These are phyloP conservation scores for Podospora australis DNA, from an alignment of 495 filamentous ascomycete genomes.

Conservation along the genomic window DNA sequence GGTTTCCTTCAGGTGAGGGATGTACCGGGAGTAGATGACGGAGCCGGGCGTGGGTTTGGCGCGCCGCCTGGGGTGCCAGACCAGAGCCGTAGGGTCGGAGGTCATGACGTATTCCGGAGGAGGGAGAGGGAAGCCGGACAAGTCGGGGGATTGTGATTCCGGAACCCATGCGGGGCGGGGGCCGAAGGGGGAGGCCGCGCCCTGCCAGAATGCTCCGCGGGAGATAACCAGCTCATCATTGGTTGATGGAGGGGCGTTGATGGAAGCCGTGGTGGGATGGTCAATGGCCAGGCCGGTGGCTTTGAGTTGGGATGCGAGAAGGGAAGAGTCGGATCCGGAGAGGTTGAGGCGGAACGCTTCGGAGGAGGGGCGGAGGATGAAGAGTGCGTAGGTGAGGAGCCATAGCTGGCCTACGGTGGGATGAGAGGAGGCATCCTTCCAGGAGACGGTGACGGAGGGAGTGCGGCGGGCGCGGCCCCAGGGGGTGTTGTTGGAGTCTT, in stretches of 20 bases:
- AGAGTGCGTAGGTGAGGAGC: conserved; percentile 54
- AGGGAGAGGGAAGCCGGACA: conserved; percentile 45
- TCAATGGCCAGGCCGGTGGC: conserved; percentile 45
- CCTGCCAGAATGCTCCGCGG: conserved; percentile 60
- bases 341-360: conserved; percentile 51
- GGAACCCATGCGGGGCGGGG: conserved; percentile 55
- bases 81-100: conserved; percentile 22
- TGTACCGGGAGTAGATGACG: conserved; percentile 60
- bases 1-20: conserved; percentile 58
- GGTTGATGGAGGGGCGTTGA: conserved; percentile 8
- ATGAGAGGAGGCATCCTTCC: conserved; percentile 26
- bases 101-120: conserved; percentile 53
- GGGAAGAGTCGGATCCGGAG: conserved; percentile 31
- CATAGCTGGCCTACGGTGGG: conserved; percentile 55
- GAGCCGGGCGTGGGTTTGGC: conserved; percentile 56
- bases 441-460: conserved; percentile 30
- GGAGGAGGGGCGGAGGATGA: conserved; percentile 45
- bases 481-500: conserved; percentile 40
- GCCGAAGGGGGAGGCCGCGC: conserved; percentile 58
- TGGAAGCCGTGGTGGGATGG: conserved; percentile 29
- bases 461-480: conserved; percentile 42
- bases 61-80: conserved; percentile 54
- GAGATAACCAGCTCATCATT: conserved; percentile 42
- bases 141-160: conserved; percentile 29
- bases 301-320: conserved; percentile 44